Evolutionary conservation across 805 yeast genomes (phyloP), one percentile per base, ranked within the genome.

Genomic region (Suhomyces kilbournensis): DNA sequence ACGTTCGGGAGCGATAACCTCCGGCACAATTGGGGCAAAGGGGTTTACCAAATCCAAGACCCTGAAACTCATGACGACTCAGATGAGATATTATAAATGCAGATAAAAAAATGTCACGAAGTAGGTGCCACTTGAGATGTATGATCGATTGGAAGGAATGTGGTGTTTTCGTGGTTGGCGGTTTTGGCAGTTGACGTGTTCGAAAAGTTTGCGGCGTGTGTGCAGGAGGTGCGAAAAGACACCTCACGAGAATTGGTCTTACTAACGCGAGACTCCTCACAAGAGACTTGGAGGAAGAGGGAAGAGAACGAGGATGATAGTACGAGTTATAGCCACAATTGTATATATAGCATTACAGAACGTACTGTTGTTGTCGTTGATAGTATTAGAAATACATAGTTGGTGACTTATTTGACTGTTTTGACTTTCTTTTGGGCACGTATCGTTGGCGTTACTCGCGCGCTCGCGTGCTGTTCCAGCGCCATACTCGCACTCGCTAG

Each of bases 31-130:
- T 35, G 96, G 87, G 63, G 88, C 79, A 69, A 92, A 89, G 22
- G 97, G 97, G 69, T 88, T 89, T 64, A 90, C 96, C 64, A 90
- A 80, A 69, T 92, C 97, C 69, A 92, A 79, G 57, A 90, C 85
- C 69, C 88, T 85, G 68, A 83, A 69, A 52, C 65, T 57, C 52
- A 39, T 57, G 56, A 10, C 5, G 32, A 28, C 14, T 28, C 6
- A 28, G 32, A 47, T 52, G 17, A 44, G 35, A 17, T 38, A 38
- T 38, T 22, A n/a, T 4, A 17, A 38, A 38, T 32, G 47, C 48
- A 20, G 42, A 32, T 30, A 30, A 3, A 32, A 32, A 42, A 30
- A 7, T 7, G 35, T 32, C 35, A 28, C 14, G 14, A 28, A 28
- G 32, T 9, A 26, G 12, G 28, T 28, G 32, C n/a, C 32, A 28